Base-by-base conservation (phyloP, 768 basidiomycete species). In the Phaeotremella skinneri region DNA sequence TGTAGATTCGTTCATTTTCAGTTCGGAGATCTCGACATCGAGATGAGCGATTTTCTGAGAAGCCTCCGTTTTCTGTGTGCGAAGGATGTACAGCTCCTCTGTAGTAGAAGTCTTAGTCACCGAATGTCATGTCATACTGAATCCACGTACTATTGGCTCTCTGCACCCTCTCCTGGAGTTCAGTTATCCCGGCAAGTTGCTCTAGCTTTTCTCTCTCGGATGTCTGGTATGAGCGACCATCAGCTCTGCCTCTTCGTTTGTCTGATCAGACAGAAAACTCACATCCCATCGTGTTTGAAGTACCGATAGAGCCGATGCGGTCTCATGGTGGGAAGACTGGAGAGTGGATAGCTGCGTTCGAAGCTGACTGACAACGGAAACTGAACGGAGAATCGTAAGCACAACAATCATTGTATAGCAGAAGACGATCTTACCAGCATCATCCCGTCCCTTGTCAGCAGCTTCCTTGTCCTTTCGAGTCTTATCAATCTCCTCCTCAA, bases 141-240 rank as follows among this genome's bases (percentile, higher is more conserved):
- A 1, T 4, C 9, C 2, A 69, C 82, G 55, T 55, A 91, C 91
- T 88, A 61, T 91, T 88, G 53, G 87, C 84, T 69, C 87, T 84
- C 6, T 81, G 70, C 41, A 82, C 80, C 60, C 92, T 88, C 67
- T 89, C 85, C 74, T 90, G 88, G 62, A 91, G 78, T 53, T 89
- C 83, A 74, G 88, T 91, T 3, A 92, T 84, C 43, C 91, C 87
- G 27, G 83, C 84, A 42, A 93, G 81, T 48, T 96, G 82, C 62
- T 93, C 90, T 31, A 91, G 85, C 78, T 96, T 96, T 80, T 96
- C 93, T 54, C 88, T 82, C 63, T 96, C 90, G 0, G 83, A 82
- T 60, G 90, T 88, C 21, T 90, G 27, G 4, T 3, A 31, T 16
- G 2, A 29, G 4, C 45, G 23, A 20, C 23, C 47, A 48, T 32